These are phyloP conservation scores for Sphaerulina populicola DNA, from an alignment of 2,329 filamentous ascomycete genomes.

Conservation along the genomic window DNA sequence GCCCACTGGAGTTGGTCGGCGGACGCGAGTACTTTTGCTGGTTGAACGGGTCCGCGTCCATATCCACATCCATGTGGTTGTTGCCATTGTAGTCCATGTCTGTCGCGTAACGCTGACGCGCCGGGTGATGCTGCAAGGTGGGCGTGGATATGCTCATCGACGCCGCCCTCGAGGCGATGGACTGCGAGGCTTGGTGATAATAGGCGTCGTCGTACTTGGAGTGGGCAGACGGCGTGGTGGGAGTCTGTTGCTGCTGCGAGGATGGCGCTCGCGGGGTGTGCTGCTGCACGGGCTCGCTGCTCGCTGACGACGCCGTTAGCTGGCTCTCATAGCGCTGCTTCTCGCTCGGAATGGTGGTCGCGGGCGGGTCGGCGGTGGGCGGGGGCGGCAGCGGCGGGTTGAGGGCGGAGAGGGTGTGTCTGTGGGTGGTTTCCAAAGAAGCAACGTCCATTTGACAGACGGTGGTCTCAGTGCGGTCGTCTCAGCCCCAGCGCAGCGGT, in stretches of 20 bases:
- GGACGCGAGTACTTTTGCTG: constrained; percentile 79
- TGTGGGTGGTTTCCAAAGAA: neutral
- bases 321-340: constrained; percentile 6
- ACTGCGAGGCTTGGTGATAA: constrained; percentile 12
- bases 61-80: constrained; percentile 44
- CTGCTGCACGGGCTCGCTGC: constrained; percentile 7
- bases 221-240: constrained; percentile 6
- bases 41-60: constrained; percentile 88
- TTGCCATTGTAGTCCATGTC: constrained; percentile 30
- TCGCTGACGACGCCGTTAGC: constrained; percentile 8
- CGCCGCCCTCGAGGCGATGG: constrained; percentile 19
- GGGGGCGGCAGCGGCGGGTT: neutral
- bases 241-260: constrained; percentile 2
- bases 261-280: constrained; percentile 3
- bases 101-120: constrained; percentile 11
- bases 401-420: neutral
- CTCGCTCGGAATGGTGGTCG: neutral
- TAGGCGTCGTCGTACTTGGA: constrained; percentile 13
- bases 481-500: neutral
- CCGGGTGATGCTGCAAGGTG: constrained; percentile 1
- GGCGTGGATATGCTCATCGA: constrained; percentile 19
- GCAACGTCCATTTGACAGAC: constrained; percentile 3
- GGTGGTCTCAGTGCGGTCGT: neutral
- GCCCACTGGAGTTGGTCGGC: constrained; percentile 48
- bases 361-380: neutral